Evolutionary conservation across 148 eudicot genomes (phyloP).

Genomic region (Gaultheria prostrata): DNA sequence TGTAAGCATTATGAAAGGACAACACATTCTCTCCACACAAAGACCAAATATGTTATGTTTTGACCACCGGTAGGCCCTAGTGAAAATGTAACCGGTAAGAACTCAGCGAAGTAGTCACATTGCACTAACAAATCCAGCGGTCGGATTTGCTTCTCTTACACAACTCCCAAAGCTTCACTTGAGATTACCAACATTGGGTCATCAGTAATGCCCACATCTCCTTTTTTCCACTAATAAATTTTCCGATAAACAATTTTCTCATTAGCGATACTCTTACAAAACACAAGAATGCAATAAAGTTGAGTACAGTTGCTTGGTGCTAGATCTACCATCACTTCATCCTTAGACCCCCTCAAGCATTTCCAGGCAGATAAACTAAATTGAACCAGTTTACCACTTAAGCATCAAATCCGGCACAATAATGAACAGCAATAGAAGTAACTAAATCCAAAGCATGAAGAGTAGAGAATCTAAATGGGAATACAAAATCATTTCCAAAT

Average conservation of each 20-base stretch:
- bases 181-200: background rate
- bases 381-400: background rate
- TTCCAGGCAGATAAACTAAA: constrained; percentile 1
- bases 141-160: background rate
- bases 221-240: background rate
- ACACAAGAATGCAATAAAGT: background rate
- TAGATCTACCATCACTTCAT: background rate
- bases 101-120: background rate
- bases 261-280: background rate
- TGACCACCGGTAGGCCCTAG: background rate
- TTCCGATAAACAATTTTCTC: background rate
- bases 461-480: background rate
- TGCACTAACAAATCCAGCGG: background rate
- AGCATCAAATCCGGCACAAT: background rate
- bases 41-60: background rate
- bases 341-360: background rate
- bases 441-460: constrained; percentile 6
- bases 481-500: background rate
- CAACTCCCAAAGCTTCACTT: background rate
- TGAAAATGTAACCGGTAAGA: background rate
- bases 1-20: background rate
- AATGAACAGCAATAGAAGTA: background rate
- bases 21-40: background rate
- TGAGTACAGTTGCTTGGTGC: background rate
- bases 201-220: background rate